These are phyloP conservation scores for Neoscytalidium dimidiatum DNA, from an alignment of 2,329 filamentous ascomycete species.

Conservation along the genomic window DNA sequence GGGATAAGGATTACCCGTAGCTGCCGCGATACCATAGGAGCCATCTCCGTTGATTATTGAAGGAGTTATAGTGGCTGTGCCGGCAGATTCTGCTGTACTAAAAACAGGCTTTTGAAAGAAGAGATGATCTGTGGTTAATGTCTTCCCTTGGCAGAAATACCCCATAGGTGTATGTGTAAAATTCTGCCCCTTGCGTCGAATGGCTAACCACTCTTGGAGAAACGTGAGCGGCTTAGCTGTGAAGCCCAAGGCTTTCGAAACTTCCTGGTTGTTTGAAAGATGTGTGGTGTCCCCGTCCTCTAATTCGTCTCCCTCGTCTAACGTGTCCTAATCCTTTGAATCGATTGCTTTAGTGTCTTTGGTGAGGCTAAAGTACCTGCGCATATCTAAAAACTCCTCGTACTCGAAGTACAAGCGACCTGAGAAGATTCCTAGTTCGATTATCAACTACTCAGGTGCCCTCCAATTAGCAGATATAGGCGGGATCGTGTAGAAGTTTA, in stretches of 20 bases:
- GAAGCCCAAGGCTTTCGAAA: background rate
- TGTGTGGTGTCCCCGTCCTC: too few relatives aligned
- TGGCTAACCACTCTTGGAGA: slow-evolving; percentile 58
- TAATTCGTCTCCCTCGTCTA: background rate
- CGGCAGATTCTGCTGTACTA: too few relatives aligned
- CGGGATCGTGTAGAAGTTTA: slow-evolving; percentile 58
- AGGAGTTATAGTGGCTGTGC: too few relatives aligned
- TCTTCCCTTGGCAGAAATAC: slow-evolving; percentile 55
- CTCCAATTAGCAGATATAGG: slow-evolving; percentile 41
- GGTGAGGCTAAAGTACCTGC: slow-evolving; percentile 27
- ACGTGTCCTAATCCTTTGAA: too few relatives aligned
- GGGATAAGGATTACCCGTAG: too few relatives aligned
- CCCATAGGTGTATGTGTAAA: slow-evolving; percentile 63
- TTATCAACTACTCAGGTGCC: slow-evolving; percentile 56
- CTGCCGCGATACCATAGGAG: too few relatives aligned
- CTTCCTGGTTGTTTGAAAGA: background rate
- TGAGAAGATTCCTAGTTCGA: slow-evolving; percentile 62
- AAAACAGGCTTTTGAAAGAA: slow-evolving; percentile 58
- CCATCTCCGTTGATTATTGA: too few relatives aligned
- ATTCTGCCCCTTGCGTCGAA: slow-evolving; percentile 59
- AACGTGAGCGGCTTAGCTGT: slow-evolving; percentile 32
- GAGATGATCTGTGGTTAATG: slow-evolving; percentile 48
- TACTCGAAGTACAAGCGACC: slow-evolving; percentile 63
- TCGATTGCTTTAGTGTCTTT: background rate
- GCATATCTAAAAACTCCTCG: slow-evolving; percentile 41